Percentiles rank a stretch among this genome's conserved stretches.
Evolutionary conservation across 2,329 filamentous ascomycete genomes (phyloP).

Genomic region (Aschersonia sp.): DNA sequence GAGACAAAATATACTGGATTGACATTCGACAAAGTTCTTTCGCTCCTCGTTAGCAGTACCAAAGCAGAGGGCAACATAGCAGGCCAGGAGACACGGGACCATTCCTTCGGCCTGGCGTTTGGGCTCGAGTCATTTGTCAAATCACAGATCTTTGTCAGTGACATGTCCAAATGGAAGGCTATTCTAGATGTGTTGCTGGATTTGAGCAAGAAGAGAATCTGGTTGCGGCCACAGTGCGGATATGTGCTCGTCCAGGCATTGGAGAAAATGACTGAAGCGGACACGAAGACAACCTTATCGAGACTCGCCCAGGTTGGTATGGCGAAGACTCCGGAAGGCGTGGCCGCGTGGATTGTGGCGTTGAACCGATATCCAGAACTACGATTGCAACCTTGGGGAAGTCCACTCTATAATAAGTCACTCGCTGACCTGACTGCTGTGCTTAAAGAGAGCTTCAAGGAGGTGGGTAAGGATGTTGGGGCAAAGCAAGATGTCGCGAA

Average conservation of each 20-base stretch:
- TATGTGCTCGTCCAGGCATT: constrained; percentile 66
- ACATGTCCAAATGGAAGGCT: constrained; percentile 44
- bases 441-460: constrained; percentile 58
- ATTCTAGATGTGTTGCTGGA: constrained; percentile 61
- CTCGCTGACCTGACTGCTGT: constrained; percentile 57
- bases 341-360: constrained; percentile 73
- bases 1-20: constrained; percentile 34
- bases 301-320: constrained; percentile 50
- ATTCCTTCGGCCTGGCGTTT: constrained; percentile 74
- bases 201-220: constrained; percentile 68
- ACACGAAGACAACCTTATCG: constrained; percentile 46
- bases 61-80: constrained; percentile 36
- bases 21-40: constrained; percentile 40
- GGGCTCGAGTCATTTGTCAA: constrained; percentile 76
- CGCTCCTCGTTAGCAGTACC: constrained; percentile 39
- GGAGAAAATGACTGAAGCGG: constrained; percentile 41
- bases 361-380: constrained; percentile 48
- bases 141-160: constrained; percentile 54
- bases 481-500: constrained; percentile 31
- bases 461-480: constrained; percentile 30
- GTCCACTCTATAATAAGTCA: constrained; percentile 59
- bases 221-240: constrained; percentile 79
- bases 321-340: constrained; percentile 70
- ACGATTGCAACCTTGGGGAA: constrained; percentile 57
- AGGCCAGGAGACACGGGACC: constrained; percentile 70